These are phyloP conservation scores for Noccaea caerulescens DNA, from an alignment of 345 rosid species.

Conservation along the genomic window DNA sequence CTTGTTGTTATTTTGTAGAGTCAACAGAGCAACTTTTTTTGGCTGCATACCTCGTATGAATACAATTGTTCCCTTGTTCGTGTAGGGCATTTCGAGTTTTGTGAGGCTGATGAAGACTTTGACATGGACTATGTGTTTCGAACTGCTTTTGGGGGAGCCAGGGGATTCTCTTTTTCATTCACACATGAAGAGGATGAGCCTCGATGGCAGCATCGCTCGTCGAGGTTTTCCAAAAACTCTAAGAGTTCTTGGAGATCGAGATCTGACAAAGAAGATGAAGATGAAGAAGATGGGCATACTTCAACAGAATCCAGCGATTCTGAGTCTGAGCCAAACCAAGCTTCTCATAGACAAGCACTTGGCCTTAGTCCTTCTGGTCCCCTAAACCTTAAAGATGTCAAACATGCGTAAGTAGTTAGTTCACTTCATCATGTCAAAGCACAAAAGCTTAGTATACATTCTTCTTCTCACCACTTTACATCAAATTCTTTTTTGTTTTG, in stretches of 20 bases:
- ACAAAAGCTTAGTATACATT: slow-evolving; percentile 10
- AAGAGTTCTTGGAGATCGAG: slow-evolving; percentile 52
- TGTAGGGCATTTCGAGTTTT: slow-evolving; percentile 67
- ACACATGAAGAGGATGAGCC: slow-evolving; percentile 57
- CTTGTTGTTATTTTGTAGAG: not conserved
- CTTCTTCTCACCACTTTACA: slow-evolving; percentile 11
- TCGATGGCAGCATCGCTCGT: slow-evolving; percentile 47
- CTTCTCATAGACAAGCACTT: slow-evolving; percentile 76
- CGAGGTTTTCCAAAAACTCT: slow-evolving; percentile 48
- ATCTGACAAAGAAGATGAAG: slow-evolving; percentile 50
- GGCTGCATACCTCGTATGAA: not conserved
- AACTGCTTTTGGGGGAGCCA: slow-evolving; percentile 65
- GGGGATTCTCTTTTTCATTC: slow-evolving; percentile 64
- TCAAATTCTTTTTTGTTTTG: not conserved
- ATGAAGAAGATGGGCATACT: slow-evolving; percentile 63
- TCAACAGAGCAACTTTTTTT: slow-evolving; percentile 14
- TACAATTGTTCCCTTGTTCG: slow-evolving; percentile 28
- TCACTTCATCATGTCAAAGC: slow-evolving; percentile 24
- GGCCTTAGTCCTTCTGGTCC: slow-evolving; percentile 80
- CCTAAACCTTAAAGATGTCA: slow-evolving; percentile 73
- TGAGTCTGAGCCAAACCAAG: slow-evolving; percentile 48
- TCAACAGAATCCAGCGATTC: slow-evolving; percentile 56
- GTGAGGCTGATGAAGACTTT: slow-evolving; percentile 60
- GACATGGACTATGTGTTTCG: slow-evolving; percentile 62
- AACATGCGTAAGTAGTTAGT: too few species aligned